Evolutionary conservation across 1,284 basidiomycete species (phyloP).

Genomic region (Cutaneotrichosporon spelunceum): DNA sequence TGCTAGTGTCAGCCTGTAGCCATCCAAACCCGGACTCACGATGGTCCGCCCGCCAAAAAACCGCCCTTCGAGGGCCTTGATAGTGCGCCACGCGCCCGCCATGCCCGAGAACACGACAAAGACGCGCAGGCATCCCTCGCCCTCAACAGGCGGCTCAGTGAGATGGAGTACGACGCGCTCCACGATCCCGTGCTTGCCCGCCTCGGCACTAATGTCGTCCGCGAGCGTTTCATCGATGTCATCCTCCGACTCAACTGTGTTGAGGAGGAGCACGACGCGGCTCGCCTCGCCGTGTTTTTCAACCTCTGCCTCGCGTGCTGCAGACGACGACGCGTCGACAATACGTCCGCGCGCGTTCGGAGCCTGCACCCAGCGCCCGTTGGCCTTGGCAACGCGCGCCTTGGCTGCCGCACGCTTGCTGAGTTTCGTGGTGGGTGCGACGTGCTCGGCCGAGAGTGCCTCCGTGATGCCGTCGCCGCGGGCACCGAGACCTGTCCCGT

Average conservation of each 20-base stretch:
- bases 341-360: constrained; percentile 69
- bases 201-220: constrained; percentile 72
- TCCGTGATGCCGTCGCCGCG: constrained; percentile 81
- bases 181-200: constrained; percentile 60
- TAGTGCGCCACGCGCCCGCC: constrained; percentile 89
- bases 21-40: constrained; percentile 36
- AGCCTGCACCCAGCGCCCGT: constrained; percentile 42
- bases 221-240: constrained; percentile 78
- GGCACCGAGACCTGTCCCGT: constrained; percentile 82
- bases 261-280: constrained; percentile 78
- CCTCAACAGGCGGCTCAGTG: constrained; percentile 61
- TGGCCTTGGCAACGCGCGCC: constrained; percentile 42
- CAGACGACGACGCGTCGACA: constrained; percentile 78
- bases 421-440: constrained; percentile 54
- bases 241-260: constrained; percentile 78
- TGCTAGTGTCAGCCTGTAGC: constrained; percentile 39
- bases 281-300: constrained; percentile 81
- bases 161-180: constrained; percentile 81
- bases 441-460: constrained; percentile 70
- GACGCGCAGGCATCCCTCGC: constrained; percentile 70
- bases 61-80: constrained; percentile 81
- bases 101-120: constrained; percentile 83
- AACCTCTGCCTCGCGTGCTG: constrained; percentile 65
- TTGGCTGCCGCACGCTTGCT: constrained; percentile 44
- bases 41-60: constrained; percentile 84